Evolutionary conservation across 2,329 filamentous ascomycete species (phyloP), one percentile per base, ranked within the genome.

Genomic region (Bipolaris gigantea): DNA sequence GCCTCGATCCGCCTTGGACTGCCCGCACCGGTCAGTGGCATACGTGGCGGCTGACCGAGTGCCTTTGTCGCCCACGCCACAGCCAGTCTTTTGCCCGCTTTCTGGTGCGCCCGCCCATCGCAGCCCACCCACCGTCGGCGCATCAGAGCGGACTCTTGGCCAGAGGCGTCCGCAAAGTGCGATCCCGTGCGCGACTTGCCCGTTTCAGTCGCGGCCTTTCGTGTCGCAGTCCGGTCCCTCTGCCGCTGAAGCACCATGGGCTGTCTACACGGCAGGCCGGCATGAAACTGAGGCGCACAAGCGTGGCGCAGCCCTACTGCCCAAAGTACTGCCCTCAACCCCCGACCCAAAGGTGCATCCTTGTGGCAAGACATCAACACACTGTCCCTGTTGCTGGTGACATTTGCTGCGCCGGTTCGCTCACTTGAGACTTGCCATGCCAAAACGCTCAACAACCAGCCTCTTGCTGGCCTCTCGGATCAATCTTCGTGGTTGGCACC

Each of bases 271-370:
- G 8, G 9, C 21, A 18, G 23, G 21, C 9, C 10, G 15, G 23
- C 35, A 11, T 50, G 47, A 50, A 44, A 50, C 51, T 50, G 51
- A 44, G 47, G 51, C 51, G 51, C 33, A 15, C 40, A 33, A 40
- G 30, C 33, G 41, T 50, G 50, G 50, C 50, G 50, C 46, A 53
- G 50, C 32, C n/a, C 18, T 15, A 21, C n/a, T 9, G 3, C 32
- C 39, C 38, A 32, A 8, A 30, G 27, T 30, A 13, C 11, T 13
- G 10, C 27, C 13, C 27, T 43, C 46, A 53, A 50, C 50, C 46
- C 30, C 25, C 15, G 13, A 46, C 30, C 16, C 6, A 15, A 34
- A 27, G 39, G 39, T 34, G 39, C 39, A 32, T 48, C 50, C 45
- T 30, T 25, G 39, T 27, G n/a, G 13, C 18, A 27, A 42, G 23